Base-by-base conservation (phyloP, 768 basidiomycete genomes). In the Rhizopogon vinicolor region DNA sequence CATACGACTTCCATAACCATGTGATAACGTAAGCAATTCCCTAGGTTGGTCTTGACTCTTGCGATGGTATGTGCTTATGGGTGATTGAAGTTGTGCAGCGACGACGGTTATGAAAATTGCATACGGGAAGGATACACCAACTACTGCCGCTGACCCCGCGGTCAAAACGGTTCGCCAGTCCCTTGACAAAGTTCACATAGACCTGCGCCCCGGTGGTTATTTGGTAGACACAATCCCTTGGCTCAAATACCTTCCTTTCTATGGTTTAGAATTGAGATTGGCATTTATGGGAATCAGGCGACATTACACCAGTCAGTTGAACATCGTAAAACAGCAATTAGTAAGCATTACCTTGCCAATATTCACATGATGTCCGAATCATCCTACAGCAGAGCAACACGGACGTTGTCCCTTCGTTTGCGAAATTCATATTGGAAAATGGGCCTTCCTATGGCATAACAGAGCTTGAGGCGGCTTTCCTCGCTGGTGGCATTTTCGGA, bases 401-500 rank as follows among this genome's bases (percentile, higher is more conserved):
- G 9, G 42, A 42, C 16, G 51, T 37, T 7, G 44, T 35, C 16
- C 42, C 40, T 19, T 62, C 76, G 9, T 84, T 84, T 58, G 81
- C 75, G 1, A 76, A 75, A 61, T 78, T 78, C 58, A 73, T 83
- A 25, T 62, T 83, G 4, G 79, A 81, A 56, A 72, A 74, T 7
- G 79, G 81, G 59, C 57, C 61, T 0, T 75, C 78, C 55, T 74
- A 78, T 28, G 76, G 73, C 6, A 70, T 83, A 5, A 72, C 77
- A 5, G 74, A 79, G 55, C 66, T 75, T 52, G 81, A 84, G 58
- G 71, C 74, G 0, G 76, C 81, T 0, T 84, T 82, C 62, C 72
- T 84, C 16, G 80, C 78, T 1, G 82, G 82, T 0, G 75, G 75
- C 33, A 77, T 84, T 72, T 84, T 83, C 56, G 81, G 80, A 31